Evolutionary conservation across 768 basidiomycete genomes (phyloP).

Genomic region (Russula griseocarnosa): DNA sequence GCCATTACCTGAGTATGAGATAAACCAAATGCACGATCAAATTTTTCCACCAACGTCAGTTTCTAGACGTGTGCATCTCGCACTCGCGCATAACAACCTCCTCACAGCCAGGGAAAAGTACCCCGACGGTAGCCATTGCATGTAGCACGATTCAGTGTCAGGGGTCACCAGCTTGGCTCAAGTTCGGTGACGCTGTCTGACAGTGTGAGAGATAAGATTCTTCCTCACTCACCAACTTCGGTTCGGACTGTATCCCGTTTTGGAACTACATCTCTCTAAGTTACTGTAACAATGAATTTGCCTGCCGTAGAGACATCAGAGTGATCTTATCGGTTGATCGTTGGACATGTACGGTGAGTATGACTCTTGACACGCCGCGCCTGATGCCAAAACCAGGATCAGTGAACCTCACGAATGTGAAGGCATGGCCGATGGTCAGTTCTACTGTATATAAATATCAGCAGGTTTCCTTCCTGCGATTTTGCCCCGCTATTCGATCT

Average conservation of each 20-base stretch:
- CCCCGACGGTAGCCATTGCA: background rate
- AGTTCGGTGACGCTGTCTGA: background rate
- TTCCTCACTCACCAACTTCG: background rate
- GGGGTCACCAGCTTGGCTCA: background rate
- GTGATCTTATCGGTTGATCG: background rate
- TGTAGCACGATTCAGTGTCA: background rate
- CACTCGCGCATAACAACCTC: background rate
- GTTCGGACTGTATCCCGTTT: background rate
- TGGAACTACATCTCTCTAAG: background rate
- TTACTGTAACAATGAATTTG: background rate
- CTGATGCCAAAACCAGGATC: background rate
- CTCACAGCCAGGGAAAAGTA: background rate
- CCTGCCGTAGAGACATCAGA: background rate
- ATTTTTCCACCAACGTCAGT: no score
- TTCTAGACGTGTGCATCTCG: no score
- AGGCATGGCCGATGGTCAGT: background rate
- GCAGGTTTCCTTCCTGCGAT: background rate
- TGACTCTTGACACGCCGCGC: background rate
- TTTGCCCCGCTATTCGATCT: background rate
- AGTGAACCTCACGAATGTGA: background rate
- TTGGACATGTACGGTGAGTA: background rate
- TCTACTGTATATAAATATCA: background rate
- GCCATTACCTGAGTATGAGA: no score
- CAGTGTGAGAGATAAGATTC: no score
- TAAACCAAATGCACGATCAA: no score